A percentile compares a stretch with the other conserved stretches of the same genome.
phyloP scores from a whole-genome alignment of 2,329 filamentous ascomycete genomes.

The Exutisphaerella laricina region DNA sequence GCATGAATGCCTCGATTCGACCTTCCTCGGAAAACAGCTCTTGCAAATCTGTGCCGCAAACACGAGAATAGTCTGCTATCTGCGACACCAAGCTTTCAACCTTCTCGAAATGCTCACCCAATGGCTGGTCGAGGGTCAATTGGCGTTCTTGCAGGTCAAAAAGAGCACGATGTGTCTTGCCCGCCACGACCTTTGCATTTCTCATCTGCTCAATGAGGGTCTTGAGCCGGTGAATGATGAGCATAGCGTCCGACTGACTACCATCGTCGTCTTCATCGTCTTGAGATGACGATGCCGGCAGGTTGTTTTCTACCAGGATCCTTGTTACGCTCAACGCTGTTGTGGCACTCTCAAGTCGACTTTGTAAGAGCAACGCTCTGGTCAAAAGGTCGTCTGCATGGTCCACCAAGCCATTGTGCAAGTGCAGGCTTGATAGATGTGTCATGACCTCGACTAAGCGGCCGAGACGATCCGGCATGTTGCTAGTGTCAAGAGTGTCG shows the following conservation, averaged over 20 bases:
- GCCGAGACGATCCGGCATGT: slow-evolving; percentile 74
- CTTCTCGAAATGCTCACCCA: slow-evolving; percentile 62
- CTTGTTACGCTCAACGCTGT: slow-evolving; percentile 59
- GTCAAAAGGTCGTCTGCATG: slow-evolving; percentile 77
- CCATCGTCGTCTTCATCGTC: slow-evolving; percentile 55
- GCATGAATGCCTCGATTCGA: slow-evolving; percentile 60
- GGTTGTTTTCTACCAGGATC: slow-evolving; percentile 60
- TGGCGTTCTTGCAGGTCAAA: slow-evolving; percentile 72
- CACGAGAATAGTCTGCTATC: slow-evolving; percentile 60
- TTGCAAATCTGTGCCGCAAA: slow-evolving; percentile 62
- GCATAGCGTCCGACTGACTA: slow-evolving; percentile 43
- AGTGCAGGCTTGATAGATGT: slow-evolving; percentile 78
- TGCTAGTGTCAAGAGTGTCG: slow-evolving; percentile 79
- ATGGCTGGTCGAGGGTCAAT: slow-evolving; percentile 65
- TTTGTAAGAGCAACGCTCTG: slow-evolving; percentile 69
- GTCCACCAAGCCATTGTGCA: slow-evolving; percentile 62
- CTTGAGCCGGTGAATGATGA: slow-evolving; percentile 67
- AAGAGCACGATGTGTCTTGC: slow-evolving; percentile 70
- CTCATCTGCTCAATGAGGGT: slow-evolving; percentile 67
- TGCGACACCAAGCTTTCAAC: slow-evolving; percentile 60
- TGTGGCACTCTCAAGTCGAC: slow-evolving; percentile 72
- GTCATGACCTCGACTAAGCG: slow-evolving; percentile 76
- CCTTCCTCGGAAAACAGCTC: slow-evolving; percentile 65
- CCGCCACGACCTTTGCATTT: slow-evolving; percentile 75
- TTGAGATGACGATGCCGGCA: slow-evolving; percentile 44